Conservation (phyloP, 1,284 basidiomycete species). For the Dichomitus squalens region DNA sequence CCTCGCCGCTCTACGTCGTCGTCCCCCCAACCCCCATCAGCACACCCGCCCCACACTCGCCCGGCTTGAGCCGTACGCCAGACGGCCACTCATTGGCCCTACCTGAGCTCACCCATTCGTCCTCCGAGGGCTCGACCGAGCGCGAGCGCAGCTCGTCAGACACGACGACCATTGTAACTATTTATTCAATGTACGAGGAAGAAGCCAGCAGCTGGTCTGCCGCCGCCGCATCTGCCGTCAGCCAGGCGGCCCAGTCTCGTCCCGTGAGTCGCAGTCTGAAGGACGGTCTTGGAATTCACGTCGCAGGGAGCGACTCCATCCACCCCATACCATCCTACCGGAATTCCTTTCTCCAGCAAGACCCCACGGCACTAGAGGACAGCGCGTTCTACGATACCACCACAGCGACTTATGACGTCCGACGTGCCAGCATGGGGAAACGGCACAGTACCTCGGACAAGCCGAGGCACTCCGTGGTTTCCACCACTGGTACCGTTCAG, state of each 20-base stretch:
- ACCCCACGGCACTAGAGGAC: slow-evolving; percentile 28
- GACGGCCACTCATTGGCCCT: slow-evolving; percentile 26
- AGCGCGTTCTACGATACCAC: slow-evolving; percentile 36
- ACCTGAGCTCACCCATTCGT: slow-evolving; percentile 31
- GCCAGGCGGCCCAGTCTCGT: slow-evolving; percentile 23
- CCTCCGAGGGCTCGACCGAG: slow-evolving; percentile 28
- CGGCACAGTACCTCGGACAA: slow-evolving; percentile 25
- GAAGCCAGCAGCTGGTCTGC: slow-evolving; percentile 45
- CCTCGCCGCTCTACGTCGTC: slow-evolving; percentile 45
- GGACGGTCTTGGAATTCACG: slow-evolving; percentile 23
- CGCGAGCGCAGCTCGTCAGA: slow-evolving; percentile 50
- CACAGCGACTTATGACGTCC: slow-evolving; percentile 22
- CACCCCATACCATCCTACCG: slow-evolving; percentile 21
- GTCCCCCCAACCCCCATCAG: slow-evolving; percentile 43
- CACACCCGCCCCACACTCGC: slow-evolving; percentile 25
- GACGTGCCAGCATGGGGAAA: slow-evolving; percentile 28
- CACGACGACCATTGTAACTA: slow-evolving; percentile 67
- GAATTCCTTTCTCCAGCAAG: slow-evolving; percentile 28
- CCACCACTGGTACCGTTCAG: slow-evolving; percentile 31
- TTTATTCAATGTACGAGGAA: slow-evolving; percentile 75
- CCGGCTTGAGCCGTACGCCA: slow-evolving; percentile 27
- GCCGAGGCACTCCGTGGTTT: slow-evolving; percentile 29
- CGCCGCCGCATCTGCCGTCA: slow-evolving; percentile 33
- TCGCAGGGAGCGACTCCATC: slow-evolving; percentile 16
- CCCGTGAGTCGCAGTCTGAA: slow-evolving; percentile 25